phyloP scores from a whole-genome alignment of 129 eudicot species.

The Chrysanthemum seticuspe region DNA sequence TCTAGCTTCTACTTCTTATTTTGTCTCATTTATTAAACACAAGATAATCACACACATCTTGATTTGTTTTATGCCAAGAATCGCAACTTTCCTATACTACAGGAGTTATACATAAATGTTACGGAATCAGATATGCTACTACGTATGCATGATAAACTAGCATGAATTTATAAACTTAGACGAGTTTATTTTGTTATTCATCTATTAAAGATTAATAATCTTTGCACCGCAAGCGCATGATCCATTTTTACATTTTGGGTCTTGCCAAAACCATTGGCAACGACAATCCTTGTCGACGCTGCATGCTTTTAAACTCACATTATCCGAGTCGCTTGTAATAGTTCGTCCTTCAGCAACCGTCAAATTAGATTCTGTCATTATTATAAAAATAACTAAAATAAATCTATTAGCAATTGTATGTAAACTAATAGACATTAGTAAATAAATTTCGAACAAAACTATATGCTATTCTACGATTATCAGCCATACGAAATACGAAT shows the following conservation, averaged over 20 bases:
- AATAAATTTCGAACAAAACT: not conserved
- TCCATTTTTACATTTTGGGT: not conserved
- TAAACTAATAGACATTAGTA: no score
- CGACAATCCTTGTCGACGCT: not conserved
- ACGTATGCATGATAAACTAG: no score
- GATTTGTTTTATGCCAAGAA: no score
- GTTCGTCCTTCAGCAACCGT: not conserved
- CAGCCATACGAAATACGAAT: no score
- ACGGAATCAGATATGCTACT: no score
- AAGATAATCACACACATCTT: no score
- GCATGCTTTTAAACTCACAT: not conserved
- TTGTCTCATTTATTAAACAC: no score
- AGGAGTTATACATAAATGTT: no score
- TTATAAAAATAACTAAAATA: not conserved
- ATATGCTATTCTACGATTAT: no score
- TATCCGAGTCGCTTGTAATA: not conserved
- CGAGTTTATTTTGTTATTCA: not conserved
- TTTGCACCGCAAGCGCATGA: not conserved
- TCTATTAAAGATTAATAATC: not conserved
- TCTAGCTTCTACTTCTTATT: no score
- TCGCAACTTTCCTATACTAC: no score
- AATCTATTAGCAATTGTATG: not conserved
- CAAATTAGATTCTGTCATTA: not conserved
- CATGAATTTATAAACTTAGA: no score
- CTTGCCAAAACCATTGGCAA: not conserved